Percentiles rank a stretch among this genome's conserved stretches.
phyloP scores from a whole-genome alignment of 805 yeast species.

The Candida orba region DNA sequence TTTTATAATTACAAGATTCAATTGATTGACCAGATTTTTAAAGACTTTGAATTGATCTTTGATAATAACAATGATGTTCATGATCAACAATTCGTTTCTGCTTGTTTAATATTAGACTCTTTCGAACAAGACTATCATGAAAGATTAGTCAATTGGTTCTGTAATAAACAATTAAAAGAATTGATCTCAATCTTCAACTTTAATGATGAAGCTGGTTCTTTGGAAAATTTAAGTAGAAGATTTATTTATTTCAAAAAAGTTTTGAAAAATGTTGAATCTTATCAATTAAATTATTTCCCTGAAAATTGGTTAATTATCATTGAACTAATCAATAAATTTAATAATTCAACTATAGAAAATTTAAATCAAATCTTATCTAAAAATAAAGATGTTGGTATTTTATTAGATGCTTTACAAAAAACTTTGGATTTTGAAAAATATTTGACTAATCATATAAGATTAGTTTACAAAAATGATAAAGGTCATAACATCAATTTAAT shows the following conservation, averaged over 20 bases:
- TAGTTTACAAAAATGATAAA: conserved; percentile 24
- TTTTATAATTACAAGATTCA: conserved; percentile 53
- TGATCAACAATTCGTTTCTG: conserved; percentile 39
- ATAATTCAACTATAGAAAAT: conserved; percentile 63
- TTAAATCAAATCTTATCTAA: conserved; percentile 43
- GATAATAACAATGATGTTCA: conserved; percentile 23
- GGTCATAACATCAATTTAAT: conserved; percentile 26
- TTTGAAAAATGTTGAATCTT: conserved; percentile 48
- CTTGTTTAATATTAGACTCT: conserved; percentile 65
- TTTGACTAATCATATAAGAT: conserved; percentile 55
- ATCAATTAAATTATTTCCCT: conserved; percentile 54
- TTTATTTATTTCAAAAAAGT: conserved; percentile 75
- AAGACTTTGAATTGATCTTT: conserved; percentile 57
- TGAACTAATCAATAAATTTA: conserved; percentile 54
- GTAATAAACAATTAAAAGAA: conserved; percentile 62
- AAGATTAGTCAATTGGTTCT: conserved; percentile 66
- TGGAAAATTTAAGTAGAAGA: conserved; percentile 79
- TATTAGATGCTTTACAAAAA: conserved; percentile 63
- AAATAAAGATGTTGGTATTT: conserved; percentile 49
- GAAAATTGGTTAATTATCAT: conserved; percentile 62
- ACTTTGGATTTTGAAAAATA: conserved; percentile 80
- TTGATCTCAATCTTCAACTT: conserved; percentile 66
- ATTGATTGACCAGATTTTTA: conserved; percentile 61
- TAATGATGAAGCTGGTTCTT: conserved; percentile 88
- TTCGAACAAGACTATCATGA: conserved; percentile 51